phyloP scores from a whole-genome alignment of 1,284 basidiomycete genomes.

The Trametes pubescens region DNA sequence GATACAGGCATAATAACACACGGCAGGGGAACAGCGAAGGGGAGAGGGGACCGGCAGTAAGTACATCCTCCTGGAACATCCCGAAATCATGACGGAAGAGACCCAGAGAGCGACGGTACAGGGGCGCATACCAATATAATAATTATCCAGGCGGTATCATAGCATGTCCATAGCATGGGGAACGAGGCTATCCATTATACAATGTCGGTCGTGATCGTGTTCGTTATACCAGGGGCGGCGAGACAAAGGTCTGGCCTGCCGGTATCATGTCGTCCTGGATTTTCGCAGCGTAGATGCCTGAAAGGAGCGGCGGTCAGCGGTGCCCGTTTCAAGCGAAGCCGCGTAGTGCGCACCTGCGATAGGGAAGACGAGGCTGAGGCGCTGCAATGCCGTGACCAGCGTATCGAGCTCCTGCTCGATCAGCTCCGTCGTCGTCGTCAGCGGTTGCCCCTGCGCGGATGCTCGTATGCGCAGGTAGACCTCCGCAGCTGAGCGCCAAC shows the following conservation, averaged over 20 bases:
- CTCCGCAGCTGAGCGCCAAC: conserved; percentile 52
- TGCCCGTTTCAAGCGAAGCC: background rate
- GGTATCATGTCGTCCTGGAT: conserved; percentile 26
- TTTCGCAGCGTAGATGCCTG: conserved; percentile 30
- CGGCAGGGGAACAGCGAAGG: background rate
- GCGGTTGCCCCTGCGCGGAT: conserved; percentile 31
- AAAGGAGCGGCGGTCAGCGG: background rate
- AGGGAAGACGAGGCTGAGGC: conserved; percentile 47
- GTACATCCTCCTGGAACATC: background rate
- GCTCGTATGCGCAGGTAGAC: conserved; percentile 47
- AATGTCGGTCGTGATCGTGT: background rate
- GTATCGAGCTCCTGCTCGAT: conserved; percentile 45
- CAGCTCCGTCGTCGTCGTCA: conserved; percentile 35
- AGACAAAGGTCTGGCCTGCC: conserved; percentile 8
- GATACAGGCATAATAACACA: conserved; percentile 17
- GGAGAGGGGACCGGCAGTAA: background rate
- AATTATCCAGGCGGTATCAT: conserved; percentile 17
- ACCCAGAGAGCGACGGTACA: background rate
- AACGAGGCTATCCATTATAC: background rate
- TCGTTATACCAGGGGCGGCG: conserved; percentile 15
- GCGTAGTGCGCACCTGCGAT: conserved; percentile 41
- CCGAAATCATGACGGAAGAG: conserved; percentile 1
- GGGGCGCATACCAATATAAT: conserved; percentile 4
- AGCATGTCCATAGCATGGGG: background rate
- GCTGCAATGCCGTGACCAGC: conserved; percentile 45